Evolutionary conservation across 768 basidiomycete genomes (phyloP).

Genomic region (Termitomyces sp.): DNA sequence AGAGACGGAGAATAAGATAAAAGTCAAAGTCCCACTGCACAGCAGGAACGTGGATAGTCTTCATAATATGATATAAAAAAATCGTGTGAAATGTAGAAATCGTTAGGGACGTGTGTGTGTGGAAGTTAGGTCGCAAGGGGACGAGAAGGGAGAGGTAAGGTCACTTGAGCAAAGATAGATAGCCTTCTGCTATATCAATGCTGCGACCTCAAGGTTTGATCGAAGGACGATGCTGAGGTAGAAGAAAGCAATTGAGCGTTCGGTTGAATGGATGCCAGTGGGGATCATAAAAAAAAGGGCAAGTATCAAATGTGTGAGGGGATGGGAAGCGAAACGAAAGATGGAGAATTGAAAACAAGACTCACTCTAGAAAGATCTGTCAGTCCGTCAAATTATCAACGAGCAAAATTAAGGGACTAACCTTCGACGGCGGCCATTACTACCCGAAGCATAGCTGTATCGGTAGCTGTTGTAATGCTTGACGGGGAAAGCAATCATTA

Average conservation of each 20-base stretch:
- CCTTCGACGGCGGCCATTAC: conserved; percentile 98
- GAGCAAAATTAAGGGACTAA: conserved; percentile 27
- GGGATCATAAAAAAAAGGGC: conserved; percentile 1
- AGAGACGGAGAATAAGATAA: conserved; percentile 13
- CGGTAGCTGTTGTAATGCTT: conserved; percentile 87
- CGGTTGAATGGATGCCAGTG: conserved; percentile 16
- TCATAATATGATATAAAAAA: conserved; percentile 6
- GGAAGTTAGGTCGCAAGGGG: neutral
- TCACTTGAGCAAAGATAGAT: conserved; percentile 4
- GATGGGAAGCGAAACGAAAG: conserved; percentile 11
- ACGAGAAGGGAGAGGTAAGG: neutral
- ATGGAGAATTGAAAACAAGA: conserved; percentile 22
- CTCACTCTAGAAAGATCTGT: conserved; percentile 55
- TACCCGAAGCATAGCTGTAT: conserved; percentile 81
- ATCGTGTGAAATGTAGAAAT: conserved; percentile 8
- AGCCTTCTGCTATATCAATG: conserved; percentile 43
- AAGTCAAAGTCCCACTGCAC: conserved; percentile 14
- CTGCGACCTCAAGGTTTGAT: conserved; percentile 57
- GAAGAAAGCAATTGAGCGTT: conserved; percentile 27
- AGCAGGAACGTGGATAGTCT: conserved; percentile 9
- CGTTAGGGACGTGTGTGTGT: neutral
- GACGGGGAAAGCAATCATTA: neutral
- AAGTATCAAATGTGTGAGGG: conserved; percentile 16
- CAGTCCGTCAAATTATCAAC: conserved; percentile 1
- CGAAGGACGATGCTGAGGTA: conserved; percentile 61